These are phyloP conservation scores for Graphium sp. DNA, from an alignment of 2,329 filamentous ascomycete species.

Conservation along the genomic window DNA sequence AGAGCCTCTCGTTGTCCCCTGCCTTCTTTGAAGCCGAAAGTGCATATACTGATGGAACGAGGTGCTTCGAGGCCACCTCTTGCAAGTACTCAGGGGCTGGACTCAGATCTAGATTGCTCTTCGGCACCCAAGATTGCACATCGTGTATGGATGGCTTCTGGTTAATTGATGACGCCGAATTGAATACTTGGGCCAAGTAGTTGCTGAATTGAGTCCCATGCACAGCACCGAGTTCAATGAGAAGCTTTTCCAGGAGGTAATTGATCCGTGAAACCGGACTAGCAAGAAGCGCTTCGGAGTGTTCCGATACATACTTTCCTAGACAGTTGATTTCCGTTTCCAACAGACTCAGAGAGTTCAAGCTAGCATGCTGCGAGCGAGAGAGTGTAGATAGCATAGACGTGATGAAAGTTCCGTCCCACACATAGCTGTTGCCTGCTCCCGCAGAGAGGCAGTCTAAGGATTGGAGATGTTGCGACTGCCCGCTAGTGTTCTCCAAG, in stretches of 20 bases:
- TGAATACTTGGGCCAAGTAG: too few relatives aligned
- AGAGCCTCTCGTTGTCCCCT: too few relatives aligned
- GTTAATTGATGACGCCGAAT: too few relatives aligned
- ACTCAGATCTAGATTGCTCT: too few relatives aligned
- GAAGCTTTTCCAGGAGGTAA: slow-evolving; percentile 25
- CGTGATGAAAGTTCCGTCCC: slow-evolving; percentile 20
- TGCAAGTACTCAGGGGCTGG: too few relatives aligned
- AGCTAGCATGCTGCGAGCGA: slow-evolving; percentile 29
- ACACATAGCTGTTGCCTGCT: slow-evolving; percentile 14
- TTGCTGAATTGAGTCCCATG: too few relatives aligned
- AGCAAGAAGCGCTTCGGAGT: slow-evolving; percentile 28
- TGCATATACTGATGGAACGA: slow-evolving; percentile 27
- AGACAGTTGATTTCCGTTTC: slow-evolving; percentile 48
- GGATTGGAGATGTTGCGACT: slow-evolving; percentile 24
- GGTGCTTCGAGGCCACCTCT: slow-evolving; percentile 19
- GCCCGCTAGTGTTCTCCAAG: slow-evolving; percentile 13
- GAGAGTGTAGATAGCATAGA: slow-evolving; percentile 39
- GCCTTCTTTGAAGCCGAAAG: too few relatives aligned
- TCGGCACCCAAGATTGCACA: too few relatives aligned
- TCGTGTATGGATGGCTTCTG: too few relatives aligned
- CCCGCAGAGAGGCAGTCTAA: slow-evolving; percentile 28
- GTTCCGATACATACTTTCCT: slow-evolving; percentile 32
- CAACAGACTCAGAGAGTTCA: slow-evolving; percentile 44
- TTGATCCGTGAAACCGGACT: slow-evolving; percentile 33
- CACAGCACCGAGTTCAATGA: too few relatives aligned